Evolutionary conservation across 768 basidiomycete species (phyloP).

Genomic region (Auriscalpium vulgare): DNA sequence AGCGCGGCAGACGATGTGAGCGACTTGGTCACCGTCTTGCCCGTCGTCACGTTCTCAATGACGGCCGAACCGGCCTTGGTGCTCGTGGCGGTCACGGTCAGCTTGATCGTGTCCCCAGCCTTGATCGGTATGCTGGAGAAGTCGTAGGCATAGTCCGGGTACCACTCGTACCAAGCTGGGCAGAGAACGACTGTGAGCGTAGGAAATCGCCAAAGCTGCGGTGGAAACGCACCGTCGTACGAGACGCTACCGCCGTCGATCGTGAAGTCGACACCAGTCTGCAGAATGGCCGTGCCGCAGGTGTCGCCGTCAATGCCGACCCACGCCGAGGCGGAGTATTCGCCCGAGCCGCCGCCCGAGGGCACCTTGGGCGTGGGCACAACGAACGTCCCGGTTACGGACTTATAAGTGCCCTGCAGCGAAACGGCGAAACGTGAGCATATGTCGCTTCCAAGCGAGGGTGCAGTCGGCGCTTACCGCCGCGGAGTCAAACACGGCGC

Average conservation of each 20-base stretch:
- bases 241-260: conserved; percentile 12
- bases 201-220: no score
- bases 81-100: conserved; percentile 17
- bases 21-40: conserved; percentile 15
- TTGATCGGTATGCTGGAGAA: conserved; percentile 19
- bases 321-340: conserved; percentile 21
- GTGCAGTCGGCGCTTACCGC: background rate
- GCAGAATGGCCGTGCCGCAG: no score
- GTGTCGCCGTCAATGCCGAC: conserved; percentile 28
- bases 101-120: conserved; percentile 17
- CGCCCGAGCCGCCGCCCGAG: background rate
- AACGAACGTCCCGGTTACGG: background rate
- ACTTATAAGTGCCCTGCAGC: background rate
- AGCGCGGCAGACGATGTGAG: conserved; percentile 18
- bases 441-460: no score
- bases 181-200: no score
- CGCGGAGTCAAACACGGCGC: background rate
- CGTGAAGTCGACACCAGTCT: conserved; percentile 26
- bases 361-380: background rate
- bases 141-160: conserved; percentile 20
- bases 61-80: conserved; percentile 16
- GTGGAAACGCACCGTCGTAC: conserved; percentile 20
- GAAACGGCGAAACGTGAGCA: background rate
- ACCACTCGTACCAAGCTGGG: conserved; percentile 27
- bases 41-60: conserved; percentile 18